Evolutionary conservation across 257 asterid genomes (phyloP).

Genomic region (Nyctanthes arbortristis): DNA sequence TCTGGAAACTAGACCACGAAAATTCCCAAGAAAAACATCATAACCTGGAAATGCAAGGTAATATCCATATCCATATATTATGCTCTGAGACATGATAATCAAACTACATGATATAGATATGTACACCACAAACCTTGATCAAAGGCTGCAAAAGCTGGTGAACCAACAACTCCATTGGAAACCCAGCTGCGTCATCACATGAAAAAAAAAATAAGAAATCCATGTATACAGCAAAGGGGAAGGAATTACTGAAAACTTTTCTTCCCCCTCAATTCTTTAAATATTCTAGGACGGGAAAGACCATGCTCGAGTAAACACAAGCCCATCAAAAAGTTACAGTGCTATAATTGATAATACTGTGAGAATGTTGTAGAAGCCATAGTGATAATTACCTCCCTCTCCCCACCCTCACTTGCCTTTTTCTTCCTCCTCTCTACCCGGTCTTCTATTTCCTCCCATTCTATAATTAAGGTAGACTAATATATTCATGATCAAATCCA

Average conservation of each 20-base stretch:
- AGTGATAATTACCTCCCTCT: too few relatives aligned
- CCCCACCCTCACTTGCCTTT: too few relatives aligned
- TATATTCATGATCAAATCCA: not conserved
- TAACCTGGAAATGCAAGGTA: constrained; percentile 61
- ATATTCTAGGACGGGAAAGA: too few relatives aligned
- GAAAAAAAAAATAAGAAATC: constrained; percentile 13
- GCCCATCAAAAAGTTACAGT: constrained; percentile 3
- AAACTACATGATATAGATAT: not conserved
- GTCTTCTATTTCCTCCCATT: too few relatives aligned
- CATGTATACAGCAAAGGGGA: constrained; percentile 15
- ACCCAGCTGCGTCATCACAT: constrained; percentile 78
- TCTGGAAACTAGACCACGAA: constrained; percentile 93
- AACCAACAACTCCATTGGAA: constrained; percentile 94
- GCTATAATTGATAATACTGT: not conserved
- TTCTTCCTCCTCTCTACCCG: too few relatives aligned
- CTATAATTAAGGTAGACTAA: too few relatives aligned
- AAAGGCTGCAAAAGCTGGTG: constrained; percentile 99
- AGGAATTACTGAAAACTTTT: constrained; percentile 14
- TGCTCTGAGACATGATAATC: not conserved
- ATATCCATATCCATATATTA: constrained; percentile 14
- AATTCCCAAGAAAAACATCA: constrained; percentile 94
- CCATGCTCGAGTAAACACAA: not conserved
- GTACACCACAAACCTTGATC: constrained; percentile 77
- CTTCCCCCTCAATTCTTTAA: not conserved
- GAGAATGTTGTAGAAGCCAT: not conserved